Evolutionary conservation across 169 alveolate species (phyloP).

Genomic region (Theileria parva): DNA sequence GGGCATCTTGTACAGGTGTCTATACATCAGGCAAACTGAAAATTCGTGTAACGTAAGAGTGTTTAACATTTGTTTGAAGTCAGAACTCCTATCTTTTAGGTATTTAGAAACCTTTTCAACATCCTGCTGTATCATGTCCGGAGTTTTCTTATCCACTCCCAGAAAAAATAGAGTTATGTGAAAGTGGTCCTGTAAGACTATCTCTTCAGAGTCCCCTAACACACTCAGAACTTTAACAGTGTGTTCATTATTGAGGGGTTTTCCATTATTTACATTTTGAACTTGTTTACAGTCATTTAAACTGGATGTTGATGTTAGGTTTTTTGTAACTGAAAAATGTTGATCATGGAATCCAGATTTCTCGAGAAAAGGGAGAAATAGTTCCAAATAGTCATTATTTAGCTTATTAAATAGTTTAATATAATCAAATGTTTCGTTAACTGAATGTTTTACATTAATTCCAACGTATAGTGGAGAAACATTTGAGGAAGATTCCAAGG

Average conservation of each 20-base stretch:
- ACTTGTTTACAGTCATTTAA: background rate
- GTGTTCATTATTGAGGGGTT: background rate
- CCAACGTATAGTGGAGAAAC: conserved; percentile 28
- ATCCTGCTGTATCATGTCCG: conserved; percentile 13
- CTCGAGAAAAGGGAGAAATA: conserved; percentile 10
- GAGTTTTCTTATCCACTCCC: conserved; percentile 17
- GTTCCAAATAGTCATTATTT: conserved; percentile 34
- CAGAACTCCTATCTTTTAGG: conserved; percentile 26
- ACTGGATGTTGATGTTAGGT: background rate
- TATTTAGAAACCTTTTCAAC: conserved; percentile 20
- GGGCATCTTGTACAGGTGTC: conserved; percentile 35
- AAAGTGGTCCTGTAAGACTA: conserved; percentile 31
- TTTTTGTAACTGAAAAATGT: background rate
- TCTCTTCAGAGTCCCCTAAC: conserved; percentile 22
- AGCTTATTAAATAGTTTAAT: conserved; percentile 10
- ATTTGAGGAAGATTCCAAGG: background rate
- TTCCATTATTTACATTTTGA: background rate
- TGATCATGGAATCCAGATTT: background rate
- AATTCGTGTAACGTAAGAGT: conserved; percentile 58
- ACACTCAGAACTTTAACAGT: background rate
- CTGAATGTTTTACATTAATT: conserved; percentile 8
- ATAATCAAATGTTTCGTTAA: background rate
- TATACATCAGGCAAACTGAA: conserved; percentile 45
- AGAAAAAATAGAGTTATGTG: conserved; percentile 58
- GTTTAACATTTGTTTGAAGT: conserved; percentile 8